Conservation (phyloP, 2,329 filamentous ascomycete genomes). For the Paraconiothyrium brasiliense region DNA sequence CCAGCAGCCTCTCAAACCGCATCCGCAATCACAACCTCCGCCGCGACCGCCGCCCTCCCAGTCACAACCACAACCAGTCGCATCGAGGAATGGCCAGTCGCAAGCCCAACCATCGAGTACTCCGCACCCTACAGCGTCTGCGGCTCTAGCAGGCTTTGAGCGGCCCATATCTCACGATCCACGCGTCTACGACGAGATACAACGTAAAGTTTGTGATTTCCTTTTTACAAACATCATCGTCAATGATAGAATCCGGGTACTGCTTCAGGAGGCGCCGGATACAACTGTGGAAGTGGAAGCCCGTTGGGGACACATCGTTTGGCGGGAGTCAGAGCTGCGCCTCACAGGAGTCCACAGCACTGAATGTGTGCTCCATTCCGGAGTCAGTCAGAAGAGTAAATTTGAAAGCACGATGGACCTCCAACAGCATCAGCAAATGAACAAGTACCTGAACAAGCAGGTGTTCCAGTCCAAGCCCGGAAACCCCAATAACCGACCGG, state of each 20-base stretch:
- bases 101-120: slow-evolving; percentile 20
- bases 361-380: slow-evolving; percentile 43
- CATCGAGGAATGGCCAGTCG: slow-evolving; percentile 30
- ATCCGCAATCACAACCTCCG: slow-evolving; percentile 20
- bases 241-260: slow-evolving; percentile 65
- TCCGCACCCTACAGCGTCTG: slow-evolving; percentile 17
- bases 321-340: slow-evolving; percentile 73
- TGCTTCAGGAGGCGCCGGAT: slow-evolving; percentile 64
- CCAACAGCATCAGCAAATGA: slow-evolving; percentile 87
- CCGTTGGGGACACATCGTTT: slow-evolving; percentile 83
- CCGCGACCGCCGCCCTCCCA: slow-evolving; percentile 17
- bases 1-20: slow-evolving; percentile 30
- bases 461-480: slow-evolving; percentile 63
- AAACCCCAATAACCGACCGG: slow-evolving; percentile 59
- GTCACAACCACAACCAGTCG: slow-evolving; percentile 24
- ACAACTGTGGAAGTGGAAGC: slow-evolving; percentile 93
- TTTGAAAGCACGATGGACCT: slow-evolving; percentile 93
- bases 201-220: slow-evolving; percentile 82
- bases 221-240: slow-evolving; percentile 76
- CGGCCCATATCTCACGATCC: slow-evolving; percentile 73
- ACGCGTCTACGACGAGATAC: slow-evolving; percentile 75
- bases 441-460: slow-evolving; percentile 81
- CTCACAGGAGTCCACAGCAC: slow-evolving; percentile 76
- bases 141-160: slow-evolving; percentile 53
- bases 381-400: slow-evolving; percentile 29